Base-by-base conservation (phyloP, 2,329 filamentous ascomycete species). In the Aspergillus ibericus region DNA sequence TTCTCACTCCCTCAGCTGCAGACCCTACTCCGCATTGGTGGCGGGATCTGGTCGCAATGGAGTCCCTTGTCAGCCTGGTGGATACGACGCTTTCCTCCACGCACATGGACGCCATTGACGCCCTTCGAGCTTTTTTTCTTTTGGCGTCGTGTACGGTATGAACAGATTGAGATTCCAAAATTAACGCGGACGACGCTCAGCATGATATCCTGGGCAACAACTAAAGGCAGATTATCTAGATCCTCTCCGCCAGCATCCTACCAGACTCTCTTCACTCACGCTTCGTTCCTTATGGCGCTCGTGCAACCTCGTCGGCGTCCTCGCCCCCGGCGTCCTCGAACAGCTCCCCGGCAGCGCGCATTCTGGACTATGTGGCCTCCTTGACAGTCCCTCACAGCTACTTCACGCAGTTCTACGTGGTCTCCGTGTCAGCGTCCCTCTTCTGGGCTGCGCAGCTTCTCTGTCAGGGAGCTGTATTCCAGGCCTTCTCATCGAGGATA, bases 371-470 rank as follows among this genome's bases (percentile, higher is more conserved):
- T 58, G 68, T 84, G 18, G 81, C 84, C 34, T 77, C 74, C 36
- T 73, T 83, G 64, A 84, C 85, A 70, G 88, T 97, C 35, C 92
- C 93, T 20, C 95, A 98, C 77, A 84, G 84, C 61, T 98, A 91
- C 87, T 98, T 98, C 75, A 83, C 82, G 44, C 90, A 95, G 67
- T 98, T 96, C 77, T 98, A 99, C 73, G 70, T 90, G 54, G 73
- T 87, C 35, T 93, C 91, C 3, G 77, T 92, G 4, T 70, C 79
- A 1, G 87, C 85, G 59, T 93, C 91, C 0, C 68, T 85, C 4
- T 89, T 93, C 72, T 97, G 93, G 92, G 84, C 82, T 0, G 74
- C 77, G 64, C 88, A 93, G 73, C 83, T 89, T 55, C 63, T 84
- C 22, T 76, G 69, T 25, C 73, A 78, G 59, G 89, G 90, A 1